phyloP scores from a whole-genome alignment of 805 yeast genomes.

The Candida anglica region DNA sequence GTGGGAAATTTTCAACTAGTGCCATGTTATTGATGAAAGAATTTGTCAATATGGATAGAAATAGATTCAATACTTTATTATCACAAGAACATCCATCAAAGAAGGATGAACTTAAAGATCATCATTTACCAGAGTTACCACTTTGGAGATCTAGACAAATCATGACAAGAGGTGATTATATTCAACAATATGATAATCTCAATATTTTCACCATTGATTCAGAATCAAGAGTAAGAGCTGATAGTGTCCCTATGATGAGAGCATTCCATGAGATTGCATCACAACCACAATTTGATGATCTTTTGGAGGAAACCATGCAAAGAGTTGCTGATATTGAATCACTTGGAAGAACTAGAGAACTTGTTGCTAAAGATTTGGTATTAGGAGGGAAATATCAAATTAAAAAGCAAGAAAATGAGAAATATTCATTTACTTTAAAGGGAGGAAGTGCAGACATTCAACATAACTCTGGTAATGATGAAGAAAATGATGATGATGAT shows the following conservation, averaged over 20 bases:
- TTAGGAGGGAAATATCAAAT: slow-evolving; percentile 45
- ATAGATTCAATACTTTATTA: slow-evolving; percentile 23
- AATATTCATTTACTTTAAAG: slow-evolving; percentile 8
- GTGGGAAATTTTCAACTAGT: slow-evolving; percentile 69
- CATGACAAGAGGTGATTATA: slow-evolving; percentile 82
- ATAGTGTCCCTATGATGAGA: slow-evolving; percentile 85
- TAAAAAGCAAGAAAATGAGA: slow-evolving; percentile 11
- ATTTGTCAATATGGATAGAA: slow-evolving; percentile 64
- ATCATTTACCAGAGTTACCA: slow-evolving; percentile 67
- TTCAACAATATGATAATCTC: slow-evolving; percentile 68
- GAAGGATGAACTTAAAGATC: slow-evolving; percentile 28
- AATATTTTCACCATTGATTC: slow-evolving; percentile 80
- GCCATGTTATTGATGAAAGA: slow-evolving; percentile 72
- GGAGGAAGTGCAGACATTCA: slow-evolving; percentile 11
- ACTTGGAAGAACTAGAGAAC: slow-evolving; percentile 71
- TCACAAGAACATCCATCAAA: slow-evolving; percentile 33
- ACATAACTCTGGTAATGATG: slow-evolving; percentile 8
- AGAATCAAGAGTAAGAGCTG: slow-evolving; percentile 69
- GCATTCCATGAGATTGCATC: slow-evolving; percentile 77
- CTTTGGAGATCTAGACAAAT: slow-evolving; percentile 81
- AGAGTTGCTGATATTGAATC: slow-evolving; percentile 76
- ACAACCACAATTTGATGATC: slow-evolving; percentile 65
- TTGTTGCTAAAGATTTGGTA: slow-evolving; percentile 66
- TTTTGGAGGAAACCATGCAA: slow-evolving; percentile 60
- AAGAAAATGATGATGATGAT: slow-evolving; percentile 22